phyloP scores from a whole-genome alignment of 306 rosid species.

The Cucumis cinereus region DNA sequence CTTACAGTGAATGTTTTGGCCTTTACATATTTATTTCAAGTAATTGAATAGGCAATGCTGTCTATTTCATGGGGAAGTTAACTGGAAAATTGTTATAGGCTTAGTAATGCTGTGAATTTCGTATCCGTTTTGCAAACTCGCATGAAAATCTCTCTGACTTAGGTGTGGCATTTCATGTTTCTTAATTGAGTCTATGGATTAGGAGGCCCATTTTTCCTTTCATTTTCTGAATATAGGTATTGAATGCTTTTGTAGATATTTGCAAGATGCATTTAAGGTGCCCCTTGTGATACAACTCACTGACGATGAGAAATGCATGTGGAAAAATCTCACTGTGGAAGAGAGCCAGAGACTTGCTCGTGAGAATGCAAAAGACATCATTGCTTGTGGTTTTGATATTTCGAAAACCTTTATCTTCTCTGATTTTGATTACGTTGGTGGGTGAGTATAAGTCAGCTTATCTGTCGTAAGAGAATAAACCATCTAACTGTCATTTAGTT shows the following conservation, averaged over 20 bases:
- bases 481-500: neutral
- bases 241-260: slow-evolving; percentile 40
- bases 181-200: neutral
- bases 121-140: neutral
- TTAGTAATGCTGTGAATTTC: neutral
- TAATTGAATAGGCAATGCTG: neutral
- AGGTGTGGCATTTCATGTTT: neutral
- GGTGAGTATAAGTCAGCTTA: slow-evolving; percentile 37
- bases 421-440: slow-evolving; percentile 68
- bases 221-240: neutral
- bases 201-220: neutral
- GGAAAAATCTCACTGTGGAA: slow-evolving; percentile 73
- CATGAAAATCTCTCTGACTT: neutral
- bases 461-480: neutral
- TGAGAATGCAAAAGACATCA: slow-evolving; percentile 87
- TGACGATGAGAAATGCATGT: slow-evolving; percentile 86
- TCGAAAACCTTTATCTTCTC: slow-evolving; percentile 75
- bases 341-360: slow-evolving; percentile 76
- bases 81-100: neutral
- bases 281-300: slow-evolving; percentile 90
- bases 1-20: neutral
- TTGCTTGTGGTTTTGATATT: slow-evolving; percentile 93
- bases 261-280: slow-evolving; percentile 95
- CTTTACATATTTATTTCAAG: neutral
- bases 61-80: neutral